These are phyloP conservation scores for Rhodosporidiobolus odoratus DNA, from an alignment of 768 basidiomycete genomes.

Conservation along the genomic window DNA sequence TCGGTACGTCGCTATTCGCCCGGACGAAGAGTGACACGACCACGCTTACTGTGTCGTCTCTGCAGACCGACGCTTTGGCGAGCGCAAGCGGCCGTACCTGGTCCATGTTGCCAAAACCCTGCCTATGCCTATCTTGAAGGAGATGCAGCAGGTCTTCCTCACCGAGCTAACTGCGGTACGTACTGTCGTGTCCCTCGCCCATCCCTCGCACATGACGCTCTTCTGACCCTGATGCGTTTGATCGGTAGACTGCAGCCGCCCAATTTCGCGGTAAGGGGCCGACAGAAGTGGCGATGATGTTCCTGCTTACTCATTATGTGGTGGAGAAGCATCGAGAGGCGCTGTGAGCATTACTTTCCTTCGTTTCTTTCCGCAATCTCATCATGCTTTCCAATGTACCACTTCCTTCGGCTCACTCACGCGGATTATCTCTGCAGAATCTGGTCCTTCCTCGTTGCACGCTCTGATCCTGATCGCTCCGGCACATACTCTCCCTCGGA, in stretches of 20 bases:
- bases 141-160: conserved; percentile 46
- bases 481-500: conserved; percentile 26
- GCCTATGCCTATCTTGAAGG: conserved; percentile 46
- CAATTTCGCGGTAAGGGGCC: conserved; percentile 26
- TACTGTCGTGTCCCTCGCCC: conserved; percentile 45
- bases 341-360: background rate
- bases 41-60: no score
- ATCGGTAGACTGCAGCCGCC: conserved; percentile 48
- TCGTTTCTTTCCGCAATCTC: background rate
- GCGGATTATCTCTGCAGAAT: conserved; percentile 16
- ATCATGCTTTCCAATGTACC: background rate
- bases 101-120: conserved; percentile 50
- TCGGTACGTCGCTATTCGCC: conserved; percentile 38
- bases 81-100: conserved; percentile 49
- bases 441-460: conserved; percentile 32
- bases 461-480: conserved; percentile 5
- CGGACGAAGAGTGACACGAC: no score
- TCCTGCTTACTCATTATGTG: conserved; percentile 31
- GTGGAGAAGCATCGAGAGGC: conserved; percentile 41
- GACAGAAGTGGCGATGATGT: conserved; percentile 20
- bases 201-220: conserved; percentile 26
- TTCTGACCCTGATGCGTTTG: conserved; percentile 44
- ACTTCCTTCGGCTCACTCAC: no score
- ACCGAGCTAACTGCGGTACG: conserved; percentile 46
- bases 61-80: conserved; percentile 49